phyloP scores from a whole-genome alignment of 164 flowering plant species.

The Magnolia kwangsiensis region DNA sequence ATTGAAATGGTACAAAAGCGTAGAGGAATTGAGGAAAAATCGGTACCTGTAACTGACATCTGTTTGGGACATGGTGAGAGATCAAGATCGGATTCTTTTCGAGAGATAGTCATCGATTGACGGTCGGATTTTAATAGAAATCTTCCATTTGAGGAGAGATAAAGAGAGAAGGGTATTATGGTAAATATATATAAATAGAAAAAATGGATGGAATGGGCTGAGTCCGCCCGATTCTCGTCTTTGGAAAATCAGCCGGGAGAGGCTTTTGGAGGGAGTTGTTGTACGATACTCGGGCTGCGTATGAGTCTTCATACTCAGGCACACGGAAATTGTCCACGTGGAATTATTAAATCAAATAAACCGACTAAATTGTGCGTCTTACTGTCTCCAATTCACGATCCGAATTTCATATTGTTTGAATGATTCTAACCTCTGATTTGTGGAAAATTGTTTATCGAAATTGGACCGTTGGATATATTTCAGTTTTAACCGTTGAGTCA shows the following conservation, averaged over 20 bases:
- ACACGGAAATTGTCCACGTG: no score
- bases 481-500: no score
- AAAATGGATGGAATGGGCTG: background rate
- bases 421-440: no score
- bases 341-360: no score
- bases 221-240: background rate
- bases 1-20: background rate
- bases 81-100: background rate
- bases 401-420: no score
- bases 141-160: background rate
- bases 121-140: background rate
- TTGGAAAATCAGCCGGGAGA: background rate
- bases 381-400: no score
- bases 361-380: no score
- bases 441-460: no score
- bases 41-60: conserved; percentile 26
- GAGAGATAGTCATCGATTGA: conserved; percentile 2
- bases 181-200: background rate
- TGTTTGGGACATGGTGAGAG: conserved; percentile 22
- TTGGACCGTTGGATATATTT: no score
- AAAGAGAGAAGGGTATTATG: background rate
- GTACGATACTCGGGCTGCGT: no score
- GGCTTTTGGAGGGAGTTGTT: background rate
- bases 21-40: background rate
- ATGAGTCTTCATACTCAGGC: no score